These are phyloP conservation scores for Fusarium verrucosum DNA, from an alignment of 2,329 filamentous ascomycete species.

Conservation along the genomic window DNA sequence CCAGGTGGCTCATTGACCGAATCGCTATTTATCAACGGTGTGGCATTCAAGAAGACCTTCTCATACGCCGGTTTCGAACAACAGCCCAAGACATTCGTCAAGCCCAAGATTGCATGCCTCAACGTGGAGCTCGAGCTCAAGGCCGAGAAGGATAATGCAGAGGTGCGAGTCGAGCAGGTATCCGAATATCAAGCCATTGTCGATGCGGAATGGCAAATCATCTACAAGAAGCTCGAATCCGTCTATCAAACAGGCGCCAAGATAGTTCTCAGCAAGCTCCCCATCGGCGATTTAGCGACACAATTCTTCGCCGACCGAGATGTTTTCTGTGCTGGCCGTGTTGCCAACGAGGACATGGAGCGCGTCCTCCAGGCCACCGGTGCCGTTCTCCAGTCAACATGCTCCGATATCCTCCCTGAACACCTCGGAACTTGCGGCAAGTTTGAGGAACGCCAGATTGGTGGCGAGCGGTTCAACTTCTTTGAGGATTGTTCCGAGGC, in stretches of 20 bases:
- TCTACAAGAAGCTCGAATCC: slow-evolving; percentile 98
- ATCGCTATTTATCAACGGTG: slow-evolving; percentile 95
- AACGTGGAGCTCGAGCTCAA: slow-evolving; percentile 99
- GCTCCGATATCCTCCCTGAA: slow-evolving; percentile 89
- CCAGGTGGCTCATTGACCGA: slow-evolving; percentile 95
- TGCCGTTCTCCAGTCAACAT: slow-evolving; percentile 91
- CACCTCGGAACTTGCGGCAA: slow-evolving; percentile 89
- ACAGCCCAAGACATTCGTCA: slow-evolving; percentile 93
- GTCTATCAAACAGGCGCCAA: slow-evolving; percentile 93
- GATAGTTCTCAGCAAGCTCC: slow-evolving; percentile 95
- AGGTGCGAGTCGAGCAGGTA: slow-evolving; percentile 97
- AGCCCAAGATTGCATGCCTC: slow-evolving; percentile 96
- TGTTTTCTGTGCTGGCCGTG: slow-evolving; percentile 96
- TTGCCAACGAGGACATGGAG: slow-evolving; percentile 91
- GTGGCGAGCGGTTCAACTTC: slow-evolving; percentile 97
- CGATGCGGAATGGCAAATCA: slow-evolving; percentile 99
- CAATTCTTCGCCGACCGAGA: slow-evolving; percentile 98
- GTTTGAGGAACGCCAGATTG: slow-evolving; percentile 97
- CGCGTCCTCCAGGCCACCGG: slow-evolving; percentile 95
- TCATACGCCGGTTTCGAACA: slow-evolving; percentile 99
- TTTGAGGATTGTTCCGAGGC: slow-evolving; percentile 95
- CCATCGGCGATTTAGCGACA: slow-evolving; percentile 96
- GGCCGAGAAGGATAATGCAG: slow-evolving; percentile 98
- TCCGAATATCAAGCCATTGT: slow-evolving; percentile 99
- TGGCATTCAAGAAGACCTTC: slow-evolving; percentile 99